These are phyloP conservation scores for Penicillium daleae DNA, from an alignment of 495 filamentous ascomycete genomes.

Conservation along the genomic window DNA sequence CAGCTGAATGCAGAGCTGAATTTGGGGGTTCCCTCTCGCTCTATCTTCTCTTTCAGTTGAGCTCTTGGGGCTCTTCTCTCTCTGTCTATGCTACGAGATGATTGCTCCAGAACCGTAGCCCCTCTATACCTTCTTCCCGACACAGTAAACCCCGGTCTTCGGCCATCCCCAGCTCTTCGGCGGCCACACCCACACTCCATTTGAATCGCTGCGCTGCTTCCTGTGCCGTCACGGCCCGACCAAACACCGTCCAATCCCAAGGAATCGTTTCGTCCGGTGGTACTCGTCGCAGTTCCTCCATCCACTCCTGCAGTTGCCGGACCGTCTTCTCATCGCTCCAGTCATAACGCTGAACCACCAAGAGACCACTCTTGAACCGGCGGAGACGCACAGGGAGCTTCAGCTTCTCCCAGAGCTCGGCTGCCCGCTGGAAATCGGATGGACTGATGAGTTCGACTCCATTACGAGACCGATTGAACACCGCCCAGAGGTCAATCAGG, in stretches of 20 bases:
- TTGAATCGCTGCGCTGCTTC: slow-evolving; percentile 90
- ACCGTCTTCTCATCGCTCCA: slow-evolving; percentile 92
- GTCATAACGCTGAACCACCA: slow-evolving; percentile 88
- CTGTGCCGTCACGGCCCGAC: slow-evolving; percentile 84
- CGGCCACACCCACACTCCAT: slow-evolving; percentile 98
- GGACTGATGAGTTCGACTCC: slow-evolving; percentile 95
- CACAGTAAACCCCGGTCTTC: slow-evolving; percentile 83
- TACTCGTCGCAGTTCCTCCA: slow-evolving; percentile 68
- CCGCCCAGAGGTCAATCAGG: slow-evolving; percentile 93
- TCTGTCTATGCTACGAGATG: slow-evolving; percentile 36
- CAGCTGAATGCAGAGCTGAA: not conserved
- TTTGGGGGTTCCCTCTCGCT: not conserved
- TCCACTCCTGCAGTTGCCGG: slow-evolving; percentile 72
- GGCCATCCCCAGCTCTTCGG: slow-evolving; percentile 96
- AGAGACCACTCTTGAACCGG: slow-evolving; percentile 86
- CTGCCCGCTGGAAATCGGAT: slow-evolving; percentile 87
- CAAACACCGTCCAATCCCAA: slow-evolving; percentile 79
- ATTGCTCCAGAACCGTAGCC: slow-evolving; percentile 82
- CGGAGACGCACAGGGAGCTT: slow-evolving; percentile 84
- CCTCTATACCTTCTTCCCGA: slow-evolving; percentile 82
- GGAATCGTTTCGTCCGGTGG: slow-evolving; percentile 64
- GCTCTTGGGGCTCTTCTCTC: not conserved
- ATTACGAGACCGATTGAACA: slow-evolving; percentile 94
- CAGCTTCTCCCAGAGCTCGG: slow-evolving; percentile 83
- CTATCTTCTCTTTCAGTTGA: not conserved